Evolutionary conservation across 1,139 yeast genomes (phyloP).

Genomic region (Kurtzmaniella natalensis): DNA sequence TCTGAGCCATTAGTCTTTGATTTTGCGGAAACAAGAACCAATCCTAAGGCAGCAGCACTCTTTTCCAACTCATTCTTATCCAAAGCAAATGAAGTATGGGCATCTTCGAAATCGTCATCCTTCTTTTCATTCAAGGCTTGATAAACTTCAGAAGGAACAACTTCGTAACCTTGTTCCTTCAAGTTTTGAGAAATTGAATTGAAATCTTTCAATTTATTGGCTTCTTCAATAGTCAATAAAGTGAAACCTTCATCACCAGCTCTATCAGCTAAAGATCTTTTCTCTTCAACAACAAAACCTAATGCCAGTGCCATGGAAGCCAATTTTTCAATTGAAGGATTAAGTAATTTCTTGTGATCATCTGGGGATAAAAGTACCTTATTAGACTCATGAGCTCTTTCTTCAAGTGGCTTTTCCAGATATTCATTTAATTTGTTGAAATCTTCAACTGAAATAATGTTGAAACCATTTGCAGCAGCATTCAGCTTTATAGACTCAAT

Average conservation of each 20-base stretch:
- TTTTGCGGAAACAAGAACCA: slow-evolving; percentile 26
- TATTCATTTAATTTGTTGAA: slow-evolving; percentile 15
- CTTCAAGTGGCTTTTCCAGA: slow-evolving; percentile 14
- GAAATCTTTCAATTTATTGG: slow-evolving; percentile 1
- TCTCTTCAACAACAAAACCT: slow-evolving; percentile 8
- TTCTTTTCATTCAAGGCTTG: slow-evolving; percentile 1
- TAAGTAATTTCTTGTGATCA: slow-evolving; percentile 23
- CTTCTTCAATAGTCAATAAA: slow-evolving; percentile 7
- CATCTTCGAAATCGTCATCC: slow-evolving; percentile 24
- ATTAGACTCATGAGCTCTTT: slow-evolving; percentile 26
- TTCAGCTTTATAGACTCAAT: slow-evolving; percentile 23
- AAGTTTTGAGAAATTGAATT: slow-evolving; percentile 4
- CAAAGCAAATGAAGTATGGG: slow-evolving; percentile 30
- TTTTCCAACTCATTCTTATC: slow-evolving; percentile 24
- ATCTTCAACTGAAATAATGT: slow-evolving; percentile 25
- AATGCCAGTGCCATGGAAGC: neutral
- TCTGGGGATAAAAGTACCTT: slow-evolving; percentile 28
- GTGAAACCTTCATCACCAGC: slow-evolving; percentile 11
- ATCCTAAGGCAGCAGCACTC: slow-evolving; percentile 33
- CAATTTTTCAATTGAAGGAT: slow-evolving; percentile 12
- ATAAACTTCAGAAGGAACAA: slow-evolving; percentile 7
- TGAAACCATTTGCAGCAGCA: slow-evolving; percentile 28
- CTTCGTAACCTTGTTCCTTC: slow-evolving; percentile 7
- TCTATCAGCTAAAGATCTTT: slow-evolving; percentile 7
- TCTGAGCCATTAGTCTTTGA: too few species aligned